These are phyloP conservation scores for Phaeosphaeriaceae sp. DNA, from an alignment of 2,329 filamentous ascomycete genomes.

Conservation along the genomic window DNA sequence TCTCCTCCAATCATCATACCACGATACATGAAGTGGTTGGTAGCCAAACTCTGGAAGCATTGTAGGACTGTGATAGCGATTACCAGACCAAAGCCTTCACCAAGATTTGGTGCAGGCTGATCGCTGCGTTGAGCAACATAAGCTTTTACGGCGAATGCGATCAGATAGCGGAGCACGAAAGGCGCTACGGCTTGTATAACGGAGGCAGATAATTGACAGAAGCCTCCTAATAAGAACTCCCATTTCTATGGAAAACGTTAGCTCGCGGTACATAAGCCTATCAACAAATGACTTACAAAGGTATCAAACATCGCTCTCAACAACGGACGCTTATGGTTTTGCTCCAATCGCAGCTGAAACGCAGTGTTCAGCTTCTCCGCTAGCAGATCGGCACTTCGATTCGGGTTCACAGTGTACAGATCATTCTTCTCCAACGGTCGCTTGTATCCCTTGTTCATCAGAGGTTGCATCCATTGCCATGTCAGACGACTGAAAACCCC, in stretches of 20 bases:
- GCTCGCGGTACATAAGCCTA: background rate
- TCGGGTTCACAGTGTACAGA: slow-evolving; percentile 86
- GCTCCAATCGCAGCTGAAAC: slow-evolving; percentile 71
- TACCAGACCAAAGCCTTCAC: slow-evolving; percentile 79
- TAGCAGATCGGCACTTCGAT: slow-evolving; percentile 74
- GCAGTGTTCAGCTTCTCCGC: slow-evolving; percentile 70
- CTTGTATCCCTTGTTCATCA: slow-evolving; percentile 87
- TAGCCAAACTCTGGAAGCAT: slow-evolving; percentile 77
- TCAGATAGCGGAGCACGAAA: slow-evolving; percentile 84
- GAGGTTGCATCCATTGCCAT: slow-evolving; percentile 88
- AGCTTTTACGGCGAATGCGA: slow-evolving; percentile 81
- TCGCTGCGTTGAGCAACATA: slow-evolving; percentile 68
- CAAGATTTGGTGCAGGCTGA: slow-evolving; percentile 70
- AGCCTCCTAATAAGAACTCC: slow-evolving; percentile 86
- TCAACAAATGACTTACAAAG: slow-evolving; percentile 54
- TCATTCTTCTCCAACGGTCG: slow-evolving; percentile 83
- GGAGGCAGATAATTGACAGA: slow-evolving; percentile 75
- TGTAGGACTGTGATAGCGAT: slow-evolving; percentile 88
- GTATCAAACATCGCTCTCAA: slow-evolving; percentile 85
- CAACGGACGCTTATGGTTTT: slow-evolving; percentile 75
- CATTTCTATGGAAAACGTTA: slow-evolving; percentile 51
- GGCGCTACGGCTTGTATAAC: slow-evolving; percentile 80
- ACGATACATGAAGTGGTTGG: slow-evolving; percentile 90
- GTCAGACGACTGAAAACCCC: slow-evolving; percentile 76
- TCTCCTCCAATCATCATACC: slow-evolving; percentile 93